Base-by-base conservation (phyloP, 257 asterid genomes). In the Anisodus acutangulus region DNA sequence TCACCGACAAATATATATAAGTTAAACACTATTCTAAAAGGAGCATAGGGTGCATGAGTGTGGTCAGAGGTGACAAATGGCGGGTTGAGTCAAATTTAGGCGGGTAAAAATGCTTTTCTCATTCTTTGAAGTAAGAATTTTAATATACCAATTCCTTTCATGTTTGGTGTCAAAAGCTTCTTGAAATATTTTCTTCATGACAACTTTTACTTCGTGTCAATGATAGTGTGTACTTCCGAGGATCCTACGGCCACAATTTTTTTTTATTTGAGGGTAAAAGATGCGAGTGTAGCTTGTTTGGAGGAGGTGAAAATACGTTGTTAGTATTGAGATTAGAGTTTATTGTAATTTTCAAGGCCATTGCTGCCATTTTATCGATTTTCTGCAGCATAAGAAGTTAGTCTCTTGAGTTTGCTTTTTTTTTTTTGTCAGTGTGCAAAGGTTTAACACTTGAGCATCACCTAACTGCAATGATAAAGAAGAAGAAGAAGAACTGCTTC, bases 291-390 rank as follows among this genome's bases (percentile, higher is more conserved):
- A 43, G 19, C 51, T 71, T 81, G 49, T 53, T 69, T 2, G 82
- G 85, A 82, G 82, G 87, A 80, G 31, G 82, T 55, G 67, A 83
- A 68, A 63, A 54, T 85, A 68, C 87, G 80, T 66, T 90, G 86
- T 70, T 74, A 2, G 74, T 51, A 63, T 69, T 78, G 86, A 66
- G 84, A 76, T 17, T 83, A 82, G 79, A 83, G 45, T 80, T 72
- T n/a, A 85, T 16, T 41, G 26, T 22, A 84, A 74, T 2, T 63
- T 76, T 86, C 53, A 89, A 84, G 67, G 85, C 74, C 39, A 83
- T 72, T 45, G 86, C 70, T 31, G 91, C 91, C 94, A 89, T 89
- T 86, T 82, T 81, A 22, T 22, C 26, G 26, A 22, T 22, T 22
- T 22, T 22, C 26, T 22, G 26, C 26, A 22, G 26, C 26, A 22